phyloP scores from a whole-genome alignment of 768 basidiomycete genomes.

The Cyclocybe cylindracea region DNA sequence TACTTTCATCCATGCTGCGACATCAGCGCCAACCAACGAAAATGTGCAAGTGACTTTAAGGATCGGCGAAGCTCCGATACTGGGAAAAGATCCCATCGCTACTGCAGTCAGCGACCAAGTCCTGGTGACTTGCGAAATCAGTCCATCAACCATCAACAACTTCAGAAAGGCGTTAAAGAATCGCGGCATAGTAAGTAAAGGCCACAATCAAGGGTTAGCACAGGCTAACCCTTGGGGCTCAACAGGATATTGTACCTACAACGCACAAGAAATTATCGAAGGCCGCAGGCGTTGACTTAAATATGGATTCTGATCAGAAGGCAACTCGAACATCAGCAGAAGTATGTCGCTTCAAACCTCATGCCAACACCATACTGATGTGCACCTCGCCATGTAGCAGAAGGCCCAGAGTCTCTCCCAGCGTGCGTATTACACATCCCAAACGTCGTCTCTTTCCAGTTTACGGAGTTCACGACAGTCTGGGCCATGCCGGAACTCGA shows the following conservation, averaged over 20 bases:
- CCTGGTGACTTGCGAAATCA: constrained; percentile 40
- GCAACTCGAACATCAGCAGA: constrained; percentile 4
- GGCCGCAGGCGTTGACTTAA: constrained; percentile 11
- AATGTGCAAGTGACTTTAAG: constrained; percentile 30
- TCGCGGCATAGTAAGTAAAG: constrained; percentile 46
- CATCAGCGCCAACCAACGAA: constrained; percentile 15
- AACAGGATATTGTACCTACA: constrained; percentile 7
- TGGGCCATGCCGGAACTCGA: constrained; percentile 5
- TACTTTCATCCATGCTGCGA: constrained; percentile 24
- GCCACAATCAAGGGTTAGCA: background rate
- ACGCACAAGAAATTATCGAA: constrained; percentile 16
- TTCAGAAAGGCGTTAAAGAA: constrained; percentile 43
- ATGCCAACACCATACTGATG: background rate
- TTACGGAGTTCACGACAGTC: background rate
- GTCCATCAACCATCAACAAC: constrained; percentile 28
- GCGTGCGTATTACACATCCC: constrained; percentile 4
- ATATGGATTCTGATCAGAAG: constrained; percentile 5
- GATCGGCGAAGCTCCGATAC: constrained; percentile 37
- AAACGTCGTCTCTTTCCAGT: background rate
- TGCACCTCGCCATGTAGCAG: background rate
- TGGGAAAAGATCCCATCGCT: constrained; percentile 31
- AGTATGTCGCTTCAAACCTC: constrained; percentile 1
- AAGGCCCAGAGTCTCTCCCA: constrained; percentile 15
- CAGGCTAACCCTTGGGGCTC: background rate
- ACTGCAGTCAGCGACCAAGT: constrained; percentile 17